Evolutionary conservation across 2,329 filamentous ascomycete species (phyloP).

Genomic region (Aspergillus aculeatus): DNA sequence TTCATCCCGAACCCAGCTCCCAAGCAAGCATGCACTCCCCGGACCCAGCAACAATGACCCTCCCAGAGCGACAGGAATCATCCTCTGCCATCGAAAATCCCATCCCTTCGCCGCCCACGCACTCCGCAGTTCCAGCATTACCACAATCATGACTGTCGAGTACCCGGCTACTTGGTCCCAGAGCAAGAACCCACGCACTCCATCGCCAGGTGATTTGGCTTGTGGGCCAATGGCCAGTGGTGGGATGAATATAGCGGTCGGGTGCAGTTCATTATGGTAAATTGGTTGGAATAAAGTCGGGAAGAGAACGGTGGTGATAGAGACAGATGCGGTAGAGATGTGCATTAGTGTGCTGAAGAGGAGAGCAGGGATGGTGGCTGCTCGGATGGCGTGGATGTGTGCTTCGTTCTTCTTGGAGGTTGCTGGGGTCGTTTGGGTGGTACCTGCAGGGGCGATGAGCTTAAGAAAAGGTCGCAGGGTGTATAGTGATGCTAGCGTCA

Average conservation of each 20-base stretch:
- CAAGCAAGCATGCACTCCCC: background rate
- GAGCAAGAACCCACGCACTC: background rate
- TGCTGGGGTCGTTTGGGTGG: background rate
- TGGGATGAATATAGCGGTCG: background rate
- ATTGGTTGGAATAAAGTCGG: background rate
- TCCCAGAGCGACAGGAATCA: background rate
- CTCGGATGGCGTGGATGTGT: background rate
- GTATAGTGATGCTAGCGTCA: background rate
- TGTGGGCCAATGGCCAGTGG: background rate
- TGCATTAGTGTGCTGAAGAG: background rate
- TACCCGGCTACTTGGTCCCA: constrained; percentile 2
- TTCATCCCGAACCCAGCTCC: background rate
- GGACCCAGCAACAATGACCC: background rate
- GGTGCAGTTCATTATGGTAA: background rate
- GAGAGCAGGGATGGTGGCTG: background rate
- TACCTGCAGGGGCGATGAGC: too few relatives aligned
- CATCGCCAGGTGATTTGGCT: background rate
- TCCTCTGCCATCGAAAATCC: background rate
- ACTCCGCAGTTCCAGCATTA: background rate
- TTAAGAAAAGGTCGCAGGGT: too few relatives aligned
- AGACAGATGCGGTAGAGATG: background rate
- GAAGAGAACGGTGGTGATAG: background rate
- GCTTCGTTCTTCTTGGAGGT: too few relatives aligned
- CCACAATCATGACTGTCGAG: background rate
- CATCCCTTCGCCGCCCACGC: background rate